Percentiles rank a stretch among this genome's conserved stretches.
Evolutionary conservation across 2,329 filamentous ascomycete species (phyloP).

Genomic region (Epichloe gansuensis): DNA sequence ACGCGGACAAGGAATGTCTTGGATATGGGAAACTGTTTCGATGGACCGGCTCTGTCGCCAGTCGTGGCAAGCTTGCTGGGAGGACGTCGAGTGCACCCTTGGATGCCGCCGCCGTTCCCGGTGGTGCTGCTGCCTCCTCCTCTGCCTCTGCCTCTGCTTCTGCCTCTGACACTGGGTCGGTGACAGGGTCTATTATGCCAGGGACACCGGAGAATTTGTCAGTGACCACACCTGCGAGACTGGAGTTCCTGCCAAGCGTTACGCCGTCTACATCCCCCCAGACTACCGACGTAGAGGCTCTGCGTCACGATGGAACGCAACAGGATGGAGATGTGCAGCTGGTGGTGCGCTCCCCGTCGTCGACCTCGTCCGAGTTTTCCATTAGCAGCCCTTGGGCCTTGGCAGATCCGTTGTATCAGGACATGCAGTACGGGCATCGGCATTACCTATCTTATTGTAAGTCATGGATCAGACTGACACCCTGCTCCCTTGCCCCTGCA

Average conservation of each 20-base stretch:
- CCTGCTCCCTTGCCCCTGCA: neutral
- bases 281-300: neutral
- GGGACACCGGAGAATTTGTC: conserved; percentile 7
- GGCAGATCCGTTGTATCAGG: conserved; percentile 35
- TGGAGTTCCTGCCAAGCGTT: neutral
- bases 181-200: conserved; percentile 1
- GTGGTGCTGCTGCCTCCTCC: neutral
- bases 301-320: neutral
- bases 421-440: conserved; percentile 35
- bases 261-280: conserved; percentile 5
- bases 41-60: conserved; percentile 36
- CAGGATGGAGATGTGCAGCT: conserved; percentile 16
- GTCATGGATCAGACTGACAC: conserved; percentile 7
- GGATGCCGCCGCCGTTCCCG: neutral
- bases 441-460: conserved; percentile 30
- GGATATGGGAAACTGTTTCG: conserved; percentile 40
- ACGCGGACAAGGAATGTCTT: conserved; percentile 36
- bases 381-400: conserved; percentile 24
- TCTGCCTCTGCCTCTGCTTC: neutral
- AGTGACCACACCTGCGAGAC: neutral
- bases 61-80: conserved; percentile 28
- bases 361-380: conserved; percentile 9
- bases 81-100: conserved; percentile 23
- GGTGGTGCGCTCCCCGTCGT: conserved; percentile 11
- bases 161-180: neutral